phyloP scores from a whole-genome alignment of 1,284 basidiomycete species.

The Gomphus sp. region DNA sequence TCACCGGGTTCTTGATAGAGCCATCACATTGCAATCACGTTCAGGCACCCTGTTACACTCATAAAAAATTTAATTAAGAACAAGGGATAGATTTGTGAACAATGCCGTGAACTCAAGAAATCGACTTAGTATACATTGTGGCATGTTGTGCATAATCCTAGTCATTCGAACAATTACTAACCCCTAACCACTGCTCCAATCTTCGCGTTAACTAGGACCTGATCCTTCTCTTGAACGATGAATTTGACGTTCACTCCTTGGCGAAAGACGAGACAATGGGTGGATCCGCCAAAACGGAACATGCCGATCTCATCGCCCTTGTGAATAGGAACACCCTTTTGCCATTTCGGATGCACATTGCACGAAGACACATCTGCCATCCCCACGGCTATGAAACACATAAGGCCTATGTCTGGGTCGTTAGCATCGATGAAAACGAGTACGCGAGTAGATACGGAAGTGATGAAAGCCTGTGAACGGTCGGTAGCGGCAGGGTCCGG shows the following conservation, averaged over 20 bases:
- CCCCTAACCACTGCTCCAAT: background rate
- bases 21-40: no score
- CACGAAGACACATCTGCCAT: slow-evolving; percentile 53
- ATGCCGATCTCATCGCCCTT: slow-evolving; percentile 40
- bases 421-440: slow-evolving; percentile 45
- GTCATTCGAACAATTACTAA: background rate
- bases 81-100: no score
- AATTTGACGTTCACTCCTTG: background rate
- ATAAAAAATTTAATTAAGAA: no score
- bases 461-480: slow-evolving; percentile 27
- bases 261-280: slow-evolving; percentile 31
- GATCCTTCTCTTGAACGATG: background rate
- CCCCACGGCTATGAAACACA: slow-evolving; percentile 42
- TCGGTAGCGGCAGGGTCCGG: slow-evolving; percentile 21
- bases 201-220: background rate
- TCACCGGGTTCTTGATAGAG: no score
- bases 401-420: slow-evolving; percentile 37
- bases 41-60: no score
- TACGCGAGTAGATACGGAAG: slow-evolving; percentile 32
- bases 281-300: slow-evolving; percentile 47
- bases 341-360: slow-evolving; percentile 16
- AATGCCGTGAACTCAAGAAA: no score
- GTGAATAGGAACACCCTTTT: slow-evolving; percentile 23
- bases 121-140: no score
- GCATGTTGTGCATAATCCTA: no score